A percentile compares a stretch with the other conserved stretches of the same genome.
Conservation (phyloP, 2,329 filamentous ascomycete genomes). For the Sclerotinia minor region DNA sequence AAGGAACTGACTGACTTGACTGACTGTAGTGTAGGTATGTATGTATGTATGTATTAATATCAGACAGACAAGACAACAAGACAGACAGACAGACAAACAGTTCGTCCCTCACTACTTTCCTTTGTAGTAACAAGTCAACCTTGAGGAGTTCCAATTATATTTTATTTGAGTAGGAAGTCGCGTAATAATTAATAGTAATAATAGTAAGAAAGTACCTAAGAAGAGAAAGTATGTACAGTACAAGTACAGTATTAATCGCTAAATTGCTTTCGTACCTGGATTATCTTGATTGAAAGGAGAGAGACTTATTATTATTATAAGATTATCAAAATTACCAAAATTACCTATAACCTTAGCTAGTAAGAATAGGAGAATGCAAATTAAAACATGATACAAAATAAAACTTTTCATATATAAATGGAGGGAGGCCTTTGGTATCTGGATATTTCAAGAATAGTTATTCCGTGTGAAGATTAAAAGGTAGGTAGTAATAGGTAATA, state of each 20-base stretch:
- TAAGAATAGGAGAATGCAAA: not conserved
- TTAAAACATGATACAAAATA: not conserved
- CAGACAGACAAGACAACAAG: no score
- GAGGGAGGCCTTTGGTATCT: not conserved
- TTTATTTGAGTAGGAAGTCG: not conserved
- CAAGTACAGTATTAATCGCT: constrained; percentile 10
- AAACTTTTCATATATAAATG: no score
- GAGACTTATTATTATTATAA: no score
- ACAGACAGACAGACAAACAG: no score
- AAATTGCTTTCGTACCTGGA: not conserved
- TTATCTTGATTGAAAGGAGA: not conserved
- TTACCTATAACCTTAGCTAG: not conserved
- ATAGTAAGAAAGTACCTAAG: not conserved
- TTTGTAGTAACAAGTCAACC: not conserved
- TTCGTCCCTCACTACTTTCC: not conserved
- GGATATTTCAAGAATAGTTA: no score
- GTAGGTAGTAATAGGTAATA: no score
- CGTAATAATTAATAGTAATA: constrained; percentile 8
- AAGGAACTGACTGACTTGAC: no score
- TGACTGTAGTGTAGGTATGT: not conserved
- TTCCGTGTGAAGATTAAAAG: no score
- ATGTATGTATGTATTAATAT: no score
- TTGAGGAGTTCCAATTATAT: not conserved
- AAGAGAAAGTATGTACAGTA: no score
- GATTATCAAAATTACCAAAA: not conserved